These are phyloP conservation scores for Pholiota adiposa DNA, from an alignment of 1,284 basidiomycete genomes.

Conservation along the genomic window DNA sequence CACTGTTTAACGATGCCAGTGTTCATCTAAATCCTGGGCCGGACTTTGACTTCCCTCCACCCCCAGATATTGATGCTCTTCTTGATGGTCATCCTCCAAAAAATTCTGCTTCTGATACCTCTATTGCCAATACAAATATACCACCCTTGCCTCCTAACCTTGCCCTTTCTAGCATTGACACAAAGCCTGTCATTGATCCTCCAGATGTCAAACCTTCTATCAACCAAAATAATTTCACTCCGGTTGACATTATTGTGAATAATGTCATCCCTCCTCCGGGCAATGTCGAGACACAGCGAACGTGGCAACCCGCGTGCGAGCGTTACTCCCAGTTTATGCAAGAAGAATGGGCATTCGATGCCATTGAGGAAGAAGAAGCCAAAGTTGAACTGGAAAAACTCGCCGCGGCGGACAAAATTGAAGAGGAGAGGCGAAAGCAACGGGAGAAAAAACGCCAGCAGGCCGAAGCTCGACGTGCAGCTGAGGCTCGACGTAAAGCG, in stretches of 20 bases:
- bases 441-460: constrained; percentile 54
- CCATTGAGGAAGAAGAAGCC: constrained; percentile 66
- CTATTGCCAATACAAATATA: neutral
- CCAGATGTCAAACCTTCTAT: constrained; percentile 7
- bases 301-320: constrained; percentile 79
- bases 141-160: neutral
- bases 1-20: constrained; percentile 89
- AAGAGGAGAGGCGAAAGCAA: constrained; percentile 54
- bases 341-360: constrained; percentile 77
- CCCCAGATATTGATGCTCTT: constrained; percentile 68
- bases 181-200: constrained; percentile 13
- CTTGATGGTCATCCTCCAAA: constrained; percentile 35
- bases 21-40: constrained; percentile 90
- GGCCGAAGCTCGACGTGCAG: constrained; percentile 49
- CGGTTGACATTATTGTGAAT: neutral
- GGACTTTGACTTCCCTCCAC: constrained; percentile 80
- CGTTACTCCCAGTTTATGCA: constrained; percentile 80
- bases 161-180: neutral
- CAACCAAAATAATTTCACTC: constrained; percentile 24
- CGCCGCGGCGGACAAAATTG: constrained; percentile 46
- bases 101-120: neutral
- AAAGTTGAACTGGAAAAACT: constrained; percentile 43
- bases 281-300: constrained; percentile 31
- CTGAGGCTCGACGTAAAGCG: constrained; percentile 4
- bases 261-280: constrained; percentile 29